phyloP scores from a whole-genome alignment of 768 basidiomycete species.

The Tulasnella sp. region DNA sequence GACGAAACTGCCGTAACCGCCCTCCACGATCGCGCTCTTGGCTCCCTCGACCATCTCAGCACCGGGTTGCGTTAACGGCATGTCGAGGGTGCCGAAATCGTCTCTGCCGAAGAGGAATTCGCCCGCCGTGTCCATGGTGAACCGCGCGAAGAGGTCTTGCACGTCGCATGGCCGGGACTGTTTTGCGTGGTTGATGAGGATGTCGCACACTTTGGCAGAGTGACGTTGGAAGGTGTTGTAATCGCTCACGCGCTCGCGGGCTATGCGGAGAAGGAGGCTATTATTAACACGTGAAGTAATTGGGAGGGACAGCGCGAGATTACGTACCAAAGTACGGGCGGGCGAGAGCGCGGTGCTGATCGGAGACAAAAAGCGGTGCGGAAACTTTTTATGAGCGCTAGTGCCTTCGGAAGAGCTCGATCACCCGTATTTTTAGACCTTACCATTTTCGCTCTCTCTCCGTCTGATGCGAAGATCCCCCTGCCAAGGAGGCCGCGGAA shows the following conservation, averaged over 20 bases:
- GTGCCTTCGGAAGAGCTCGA: neutral
- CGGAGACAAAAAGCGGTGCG: neutral
- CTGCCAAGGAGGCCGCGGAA: conserved; percentile 42
- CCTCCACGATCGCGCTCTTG: conserved; percentile 20
- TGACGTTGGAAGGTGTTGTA: conserved; percentile 37
- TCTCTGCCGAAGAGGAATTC: conserved; percentile 34
- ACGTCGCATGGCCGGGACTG: conserved; percentile 36
- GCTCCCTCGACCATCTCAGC: conserved; percentile 14
- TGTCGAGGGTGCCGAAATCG: conserved; percentile 27
- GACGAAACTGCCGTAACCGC: conserved; percentile 33
- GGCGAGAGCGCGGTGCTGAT: conserved; percentile 41
- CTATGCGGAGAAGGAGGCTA: conserved; percentile 20
- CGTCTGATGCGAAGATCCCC: conserved; percentile 46
- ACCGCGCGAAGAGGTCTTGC: conserved; percentile 35
- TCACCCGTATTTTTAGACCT: too few relatives aligned
- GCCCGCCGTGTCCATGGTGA: conserved; percentile 36
- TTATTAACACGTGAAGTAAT: conserved; percentile 14
- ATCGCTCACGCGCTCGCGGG: conserved; percentile 36
- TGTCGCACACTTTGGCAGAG: conserved; percentile 36
- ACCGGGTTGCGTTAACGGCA: conserved; percentile 2
- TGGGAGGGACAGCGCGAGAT: neutral
- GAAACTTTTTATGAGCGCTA: too few relatives aligned
- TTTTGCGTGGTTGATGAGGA: conserved; percentile 34
- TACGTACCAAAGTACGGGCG: conserved; percentile 43
- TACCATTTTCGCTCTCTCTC: conserved; percentile 42